These are phyloP conservation scores for Globisporangium ultimum DNA, from an alignment of 352 stramenopile genomes.

Conservation along the genomic window DNA sequence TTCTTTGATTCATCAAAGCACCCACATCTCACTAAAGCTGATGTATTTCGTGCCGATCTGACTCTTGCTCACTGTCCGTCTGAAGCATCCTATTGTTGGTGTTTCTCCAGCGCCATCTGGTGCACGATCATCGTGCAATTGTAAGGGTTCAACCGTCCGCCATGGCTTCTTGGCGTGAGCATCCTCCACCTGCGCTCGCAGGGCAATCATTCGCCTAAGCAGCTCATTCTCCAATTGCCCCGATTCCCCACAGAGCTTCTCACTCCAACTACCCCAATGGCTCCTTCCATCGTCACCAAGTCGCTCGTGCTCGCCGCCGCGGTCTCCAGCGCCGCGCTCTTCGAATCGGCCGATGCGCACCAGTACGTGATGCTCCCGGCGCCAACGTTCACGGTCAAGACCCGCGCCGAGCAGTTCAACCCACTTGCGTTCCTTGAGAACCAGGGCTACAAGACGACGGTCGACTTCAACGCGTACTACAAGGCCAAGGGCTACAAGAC, in stretches of 20 bases:
- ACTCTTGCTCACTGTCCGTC: too few relatives aligned
- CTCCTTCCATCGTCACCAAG: conserved; percentile 7
- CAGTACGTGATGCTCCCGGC: conserved; percentile 34
- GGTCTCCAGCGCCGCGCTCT: conserved; percentile 17
- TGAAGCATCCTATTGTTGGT: too few relatives aligned
- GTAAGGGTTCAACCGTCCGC: too few relatives aligned
- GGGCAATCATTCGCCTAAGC: too few relatives aligned
- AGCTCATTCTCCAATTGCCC: not conserved
- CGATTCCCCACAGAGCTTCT: not conserved
- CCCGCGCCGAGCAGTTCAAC: conserved; percentile 33
- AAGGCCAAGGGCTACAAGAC: conserved; percentile 10
- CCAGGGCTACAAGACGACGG: conserved; percentile 35
- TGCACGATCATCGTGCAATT: too few relatives aligned
- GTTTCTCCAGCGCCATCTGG: too few relatives aligned
- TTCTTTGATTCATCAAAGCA: too few relatives aligned
- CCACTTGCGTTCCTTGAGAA: conserved; percentile 50
- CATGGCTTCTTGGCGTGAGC: too few relatives aligned
- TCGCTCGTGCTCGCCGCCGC: conserved; percentile 18
- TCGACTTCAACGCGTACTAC: conserved; percentile 34
- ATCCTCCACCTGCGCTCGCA: too few relatives aligned
- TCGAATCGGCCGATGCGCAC: conserved; percentile 18
- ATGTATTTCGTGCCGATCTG: too few relatives aligned
- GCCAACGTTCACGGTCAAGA: conserved; percentile 33
- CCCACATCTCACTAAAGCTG: too few relatives aligned
- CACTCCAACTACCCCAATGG: not conserved